phyloP scores from a whole-genome alignment of 2,329 filamentous ascomycete species.

The Fusarium setosum region DNA sequence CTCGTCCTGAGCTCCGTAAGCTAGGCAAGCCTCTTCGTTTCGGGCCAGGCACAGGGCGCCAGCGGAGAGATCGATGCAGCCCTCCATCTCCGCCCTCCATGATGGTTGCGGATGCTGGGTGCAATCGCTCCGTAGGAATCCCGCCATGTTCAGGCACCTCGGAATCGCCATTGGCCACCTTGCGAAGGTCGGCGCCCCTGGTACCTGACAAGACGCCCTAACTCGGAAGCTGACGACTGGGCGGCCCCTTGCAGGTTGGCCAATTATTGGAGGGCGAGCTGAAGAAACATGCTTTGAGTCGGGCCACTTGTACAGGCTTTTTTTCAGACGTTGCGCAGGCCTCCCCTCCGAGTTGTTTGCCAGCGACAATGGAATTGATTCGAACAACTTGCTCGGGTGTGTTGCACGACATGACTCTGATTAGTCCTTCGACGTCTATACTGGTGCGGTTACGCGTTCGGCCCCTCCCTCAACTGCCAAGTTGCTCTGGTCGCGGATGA shows the following conservation, averaged over 20 bases:
- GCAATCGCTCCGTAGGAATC: slow-evolving; percentile 20
- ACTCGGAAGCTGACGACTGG: slow-evolving; percentile 37
- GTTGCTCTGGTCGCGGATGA: not conserved
- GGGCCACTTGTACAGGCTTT: slow-evolving; percentile 23
- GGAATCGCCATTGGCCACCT: slow-evolving; percentile 42
- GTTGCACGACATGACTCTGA: slow-evolving; percentile 16
- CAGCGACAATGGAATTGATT: not conserved
- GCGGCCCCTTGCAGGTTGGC: slow-evolving; percentile 38
- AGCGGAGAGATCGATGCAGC: slow-evolving; percentile 29
- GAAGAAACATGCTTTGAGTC: slow-evolving; percentile 30
- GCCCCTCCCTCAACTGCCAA: not conserved
- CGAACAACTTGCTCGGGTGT: slow-evolving; percentile 14
- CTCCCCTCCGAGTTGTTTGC: not conserved
- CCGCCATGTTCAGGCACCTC: slow-evolving; percentile 25
- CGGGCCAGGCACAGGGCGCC: slow-evolving; percentile 30
- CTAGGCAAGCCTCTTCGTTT: slow-evolving; percentile 30
- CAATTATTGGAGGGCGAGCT: slow-evolving; percentile 31
- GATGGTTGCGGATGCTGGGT: slow-evolving; percentile 17
- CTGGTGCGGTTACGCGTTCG: not conserved
- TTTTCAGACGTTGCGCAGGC: not conserved
- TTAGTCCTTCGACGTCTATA: not conserved
- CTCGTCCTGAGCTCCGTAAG: slow-evolving; percentile 16
- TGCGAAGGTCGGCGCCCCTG: slow-evolving; percentile 14
- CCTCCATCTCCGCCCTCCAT: slow-evolving; percentile 7
- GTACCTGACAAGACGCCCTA: slow-evolving; percentile 42